Conservation (phyloP, 192 early-diverging fungal genomes). For the Podochytrium sp. region DNA sequence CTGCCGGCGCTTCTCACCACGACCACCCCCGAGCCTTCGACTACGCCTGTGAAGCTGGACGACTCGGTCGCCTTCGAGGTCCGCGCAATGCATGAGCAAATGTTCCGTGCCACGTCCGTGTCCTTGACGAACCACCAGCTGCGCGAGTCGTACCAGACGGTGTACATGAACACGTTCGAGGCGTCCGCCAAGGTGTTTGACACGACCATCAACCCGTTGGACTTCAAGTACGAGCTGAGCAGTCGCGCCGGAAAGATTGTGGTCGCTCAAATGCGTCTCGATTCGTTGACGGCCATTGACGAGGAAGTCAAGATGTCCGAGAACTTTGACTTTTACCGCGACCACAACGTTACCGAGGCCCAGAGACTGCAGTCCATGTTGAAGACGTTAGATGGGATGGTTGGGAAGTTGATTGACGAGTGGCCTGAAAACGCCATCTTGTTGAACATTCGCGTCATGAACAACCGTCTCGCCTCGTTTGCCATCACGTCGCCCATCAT, state of each 20-base stretch:
- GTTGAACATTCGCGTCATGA: slow-evolving; percentile 61
- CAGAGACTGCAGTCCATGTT: slow-evolving; percentile 68
- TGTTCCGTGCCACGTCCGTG: slow-evolving; percentile 38
- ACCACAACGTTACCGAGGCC: slow-evolving; percentile 77
- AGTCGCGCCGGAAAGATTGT: slow-evolving; percentile 21
- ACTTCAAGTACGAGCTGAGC: slow-evolving; percentile 1
- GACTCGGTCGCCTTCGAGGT: slow-evolving; percentile 50
- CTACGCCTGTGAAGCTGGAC: slow-evolving; percentile 37
- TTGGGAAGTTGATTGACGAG: slow-evolving; percentile 65
- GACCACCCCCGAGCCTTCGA: neutral
- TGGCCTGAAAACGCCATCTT: slow-evolving; percentile 95
- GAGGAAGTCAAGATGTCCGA: slow-evolving; percentile 16
- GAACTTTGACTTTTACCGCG: slow-evolving; percentile 83
- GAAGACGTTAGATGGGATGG: slow-evolving; percentile 57
- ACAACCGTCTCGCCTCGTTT: slow-evolving; percentile 60
- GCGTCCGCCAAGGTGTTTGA: slow-evolving; percentile 17
- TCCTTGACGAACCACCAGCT: slow-evolving; percentile 19
- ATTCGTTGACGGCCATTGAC: slow-evolving; percentile 3
- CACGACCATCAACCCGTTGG: slow-evolving; percentile 14
- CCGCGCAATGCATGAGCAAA: slow-evolving; percentile 54
- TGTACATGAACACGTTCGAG: slow-evolving; percentile 29
- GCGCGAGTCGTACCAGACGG: neutral
- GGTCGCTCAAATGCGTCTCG: slow-evolving; percentile 16
- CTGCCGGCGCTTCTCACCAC: neutral
- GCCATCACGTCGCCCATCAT: slow-evolving; percentile 81